These are phyloP conservation scores for Globisporangium heterothallicum DNA, from an alignment of 352 stramenopile genomes.

Conservation along the genomic window DNA sequence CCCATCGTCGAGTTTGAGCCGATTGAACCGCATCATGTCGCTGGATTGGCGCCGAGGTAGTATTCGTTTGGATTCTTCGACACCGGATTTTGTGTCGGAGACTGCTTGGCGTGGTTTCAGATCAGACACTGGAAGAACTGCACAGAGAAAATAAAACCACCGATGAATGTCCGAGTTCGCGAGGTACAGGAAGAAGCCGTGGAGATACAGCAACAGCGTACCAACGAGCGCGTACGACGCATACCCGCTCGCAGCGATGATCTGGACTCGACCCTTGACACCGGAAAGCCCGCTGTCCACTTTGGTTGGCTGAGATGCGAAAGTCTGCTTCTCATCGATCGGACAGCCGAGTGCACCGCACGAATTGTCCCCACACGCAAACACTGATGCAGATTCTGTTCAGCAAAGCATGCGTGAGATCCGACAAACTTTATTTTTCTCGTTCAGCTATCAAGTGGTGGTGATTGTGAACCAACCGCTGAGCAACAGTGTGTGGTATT, in stretches of 20 bases:
- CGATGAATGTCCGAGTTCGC: not conserved
- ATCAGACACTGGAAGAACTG: slow-evolving; percentile 17
- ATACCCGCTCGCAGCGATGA: slow-evolving; percentile 56
- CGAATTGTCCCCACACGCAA: slow-evolving; percentile 68
- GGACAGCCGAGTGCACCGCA: slow-evolving; percentile 40
- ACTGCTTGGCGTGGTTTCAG: slow-evolving; percentile 6
- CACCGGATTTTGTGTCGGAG: slow-evolving; percentile 7
- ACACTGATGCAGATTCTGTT: slow-evolving; percentile 62
- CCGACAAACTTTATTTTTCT: not conserved
- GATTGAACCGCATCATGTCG: slow-evolving; percentile 13
- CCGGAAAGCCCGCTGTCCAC: slow-evolving; percentile 21
- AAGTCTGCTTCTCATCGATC: not conserved
- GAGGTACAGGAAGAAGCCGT: not conserved
- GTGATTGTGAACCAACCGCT: slow-evolving; percentile 31
- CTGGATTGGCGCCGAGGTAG: slow-evolving; percentile 16
- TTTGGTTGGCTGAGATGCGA: slow-evolving; percentile 20
- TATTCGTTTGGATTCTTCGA: slow-evolving; percentile 12
- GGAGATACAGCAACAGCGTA: slow-evolving; percentile 12
- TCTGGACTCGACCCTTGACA: slow-evolving; percentile 28
- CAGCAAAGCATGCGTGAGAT: not conserved
- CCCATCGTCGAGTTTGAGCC: slow-evolving; percentile 8
- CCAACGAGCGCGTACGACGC: slow-evolving; percentile 67
- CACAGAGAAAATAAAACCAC: not conserved
- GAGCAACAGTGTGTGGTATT: slow-evolving; percentile 72
- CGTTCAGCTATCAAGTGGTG: not conserved